Conservation (phyloP, 257 asterid species). For the Vinca minor region DNA sequence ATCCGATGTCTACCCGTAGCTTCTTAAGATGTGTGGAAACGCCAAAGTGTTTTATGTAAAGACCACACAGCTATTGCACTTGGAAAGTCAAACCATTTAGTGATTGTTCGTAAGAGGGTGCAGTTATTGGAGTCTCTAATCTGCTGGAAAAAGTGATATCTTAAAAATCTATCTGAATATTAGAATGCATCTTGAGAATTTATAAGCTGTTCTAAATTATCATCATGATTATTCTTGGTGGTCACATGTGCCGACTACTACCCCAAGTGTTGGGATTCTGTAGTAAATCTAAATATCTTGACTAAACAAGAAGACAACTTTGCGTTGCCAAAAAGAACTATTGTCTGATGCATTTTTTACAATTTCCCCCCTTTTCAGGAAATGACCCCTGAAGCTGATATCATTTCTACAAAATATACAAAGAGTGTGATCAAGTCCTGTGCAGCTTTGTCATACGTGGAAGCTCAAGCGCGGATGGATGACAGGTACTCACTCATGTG, state of each 20-base stretch:
- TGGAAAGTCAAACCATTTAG: not conserved
- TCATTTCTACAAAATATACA: conserved; percentile 72
- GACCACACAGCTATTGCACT: not conserved
- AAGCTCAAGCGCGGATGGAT: conserved; percentile 99
- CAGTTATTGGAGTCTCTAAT: not conserved
- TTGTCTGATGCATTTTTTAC: not conserved
- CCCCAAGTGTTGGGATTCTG: not conserved
- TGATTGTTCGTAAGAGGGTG: not conserved
- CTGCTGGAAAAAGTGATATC: not conserved
- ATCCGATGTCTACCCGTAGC: not conserved
- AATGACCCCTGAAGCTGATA: conserved; percentile 91
- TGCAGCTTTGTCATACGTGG: conserved; percentile 93
- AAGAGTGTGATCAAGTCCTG: conserved; percentile 84
- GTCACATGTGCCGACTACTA: not conserved
- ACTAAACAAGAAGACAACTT: too few relatives aligned
- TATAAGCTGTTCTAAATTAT: not conserved
- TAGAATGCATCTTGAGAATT: not conserved
- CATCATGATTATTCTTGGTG: not conserved
- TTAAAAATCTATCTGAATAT: not conserved
- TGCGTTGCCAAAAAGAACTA: not conserved
- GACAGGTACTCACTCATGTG: conserved; percentile 57
- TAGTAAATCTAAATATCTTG: not conserved
- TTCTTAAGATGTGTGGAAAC: not conserved
- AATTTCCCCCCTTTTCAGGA: conserved; percentile 39
- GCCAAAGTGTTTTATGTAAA: not conserved